These are phyloP conservation scores for Tulasnella sp. DNA, from an alignment of 768 basidiomycete genomes.

Conservation along the genomic window DNA sequence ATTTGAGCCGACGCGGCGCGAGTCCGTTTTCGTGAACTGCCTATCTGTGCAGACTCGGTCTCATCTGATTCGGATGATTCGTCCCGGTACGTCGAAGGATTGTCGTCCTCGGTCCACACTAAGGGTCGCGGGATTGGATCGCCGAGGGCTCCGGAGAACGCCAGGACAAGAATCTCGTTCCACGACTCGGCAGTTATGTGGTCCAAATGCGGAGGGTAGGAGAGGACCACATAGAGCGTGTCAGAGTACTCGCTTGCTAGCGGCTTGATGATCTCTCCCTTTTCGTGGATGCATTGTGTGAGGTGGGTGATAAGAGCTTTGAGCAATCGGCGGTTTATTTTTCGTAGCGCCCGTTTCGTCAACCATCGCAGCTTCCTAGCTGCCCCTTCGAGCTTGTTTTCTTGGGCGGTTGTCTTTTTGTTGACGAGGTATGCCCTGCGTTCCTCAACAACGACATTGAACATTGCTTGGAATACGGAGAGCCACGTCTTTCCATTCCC, in stretches of 20 bases:
- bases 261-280: conserved; percentile 58
- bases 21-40: conserved; percentile 45
- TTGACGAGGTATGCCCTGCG: conserved; percentile 48
- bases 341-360: conserved; percentile 61
- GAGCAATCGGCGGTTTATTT: conserved; percentile 59
- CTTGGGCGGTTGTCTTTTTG: conserved; percentile 54
- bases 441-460: conserved; percentile 66
- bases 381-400: conserved; percentile 65
- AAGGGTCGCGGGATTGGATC: conserved; percentile 49
- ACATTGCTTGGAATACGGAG: conserved; percentile 71
- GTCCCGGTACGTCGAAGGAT: conserved; percentile 36
- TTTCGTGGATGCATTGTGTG: conserved; percentile 58
- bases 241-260: conserved; percentile 83
- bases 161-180: conserved; percentile 67
- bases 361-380: conserved; percentile 74
- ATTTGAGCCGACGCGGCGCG: conserved; percentile 38
- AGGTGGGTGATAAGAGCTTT: conserved; percentile 68
- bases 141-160: conserved; percentile 76
- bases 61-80: conserved; percentile 41
- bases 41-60: conserved; percentile 42
- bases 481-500: conserved; percentile 53
- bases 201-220: conserved; percentile 76
- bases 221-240: conserved; percentile 65
- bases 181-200: conserved; percentile 67
- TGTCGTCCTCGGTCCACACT: conserved; percentile 44